Evolutionary conservation across 805 yeast species (phyloP), one percentile per base, ranked within the genome.

Genomic region (Saturnispora hagleri): DNA sequence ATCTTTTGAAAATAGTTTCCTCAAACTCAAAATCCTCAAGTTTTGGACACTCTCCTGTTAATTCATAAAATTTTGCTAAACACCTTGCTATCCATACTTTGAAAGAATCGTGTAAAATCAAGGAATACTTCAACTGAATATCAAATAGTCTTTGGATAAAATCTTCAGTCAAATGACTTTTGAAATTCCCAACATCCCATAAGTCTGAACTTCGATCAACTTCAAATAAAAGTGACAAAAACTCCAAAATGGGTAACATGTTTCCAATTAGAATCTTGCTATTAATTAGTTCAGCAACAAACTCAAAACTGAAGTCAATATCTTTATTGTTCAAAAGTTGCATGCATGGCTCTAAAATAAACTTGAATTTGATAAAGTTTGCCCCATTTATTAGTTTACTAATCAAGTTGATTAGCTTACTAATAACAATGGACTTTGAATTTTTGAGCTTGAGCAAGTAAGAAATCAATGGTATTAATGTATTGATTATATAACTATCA

Each of bases 31-130:
- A 24, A 50, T 41, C 22, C 20, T 58, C 52, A 22, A 53, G n/a
- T 5, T 38, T 20, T 2, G 60, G 61, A 13, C 17, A 36, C 7
- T 56, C 45, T 4, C 73, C 73, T 2, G 62, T 58, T 1, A 27
- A 24, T 17, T 58, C 52, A 51, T 68, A 68, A 40, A 54, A 66
- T 4, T 52, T 22, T 1, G 69, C 72, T 15, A 70, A 52, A 45
- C 58, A 58, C n/a, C 57, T 55, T 0, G 65, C 70, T 38, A 65
- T 63, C 73, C 72, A 69, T 1, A 57, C n/a, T 1, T 55, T 51
- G 47, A 69, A 61, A 0, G 46, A 6, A 1, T 34, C 44, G 7
- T 60, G 53, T n/a, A 62, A 26, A 8, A 43, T 13, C 3, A 24
- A 6, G 0, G 53, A n/a, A 40, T 51, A 52, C 2, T 52, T 43